Evolutionary conservation across 2,329 filamentous ascomycete species (phyloP), one percentile per base, ranked within the genome.

Genomic region (Neurospora crassa): DNA sequence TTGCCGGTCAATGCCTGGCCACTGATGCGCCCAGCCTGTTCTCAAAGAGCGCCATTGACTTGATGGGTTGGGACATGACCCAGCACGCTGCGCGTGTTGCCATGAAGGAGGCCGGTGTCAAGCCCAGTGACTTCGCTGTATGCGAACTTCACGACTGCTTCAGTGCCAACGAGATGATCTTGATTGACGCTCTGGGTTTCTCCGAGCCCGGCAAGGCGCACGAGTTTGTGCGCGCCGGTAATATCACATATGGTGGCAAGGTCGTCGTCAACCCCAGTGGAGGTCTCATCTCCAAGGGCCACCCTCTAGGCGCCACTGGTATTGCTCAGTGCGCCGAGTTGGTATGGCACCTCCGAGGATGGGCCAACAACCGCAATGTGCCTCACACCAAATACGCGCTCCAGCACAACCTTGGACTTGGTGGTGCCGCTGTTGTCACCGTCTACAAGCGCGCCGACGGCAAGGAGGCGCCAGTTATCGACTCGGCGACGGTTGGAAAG

Each of bases 81-180:
- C 86, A 89, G 78, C 83, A 85, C 71, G 95, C 95, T 0, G 90
- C 89, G 8, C 81, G 85, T 72, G 83, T 84, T 0, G 95, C 95
- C n/a, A 84, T 92, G 73, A 84, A 83, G 41, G 92, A 98, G 82
- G 93, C 94, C 0, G 87, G 88, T 29, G 83, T 92, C 72, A 86
- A 89, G 2, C 83, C 92, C 0, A 81, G 83, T 42, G 92, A 97
- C 75, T 87, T 95, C 74, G 89, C 91, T 78, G 92, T 98, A 18
- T 94, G 93, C 78, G 95, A 98, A 83, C 85, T 98, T 73, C 96
- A 98, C 82, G 96, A 98, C 83, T 98, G 96, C 84, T 98, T 98
- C 87, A 94, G 90, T 20, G 90, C 95, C 37, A 98, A 98, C 80
- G 93, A 98, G 84, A 92, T 98, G 91, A 87, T 96, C 69, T 90